These are phyloP conservation scores for Pisolithus marmoratus DNA, from an alignment of 768 basidiomycete species.

Conservation along the genomic window DNA sequence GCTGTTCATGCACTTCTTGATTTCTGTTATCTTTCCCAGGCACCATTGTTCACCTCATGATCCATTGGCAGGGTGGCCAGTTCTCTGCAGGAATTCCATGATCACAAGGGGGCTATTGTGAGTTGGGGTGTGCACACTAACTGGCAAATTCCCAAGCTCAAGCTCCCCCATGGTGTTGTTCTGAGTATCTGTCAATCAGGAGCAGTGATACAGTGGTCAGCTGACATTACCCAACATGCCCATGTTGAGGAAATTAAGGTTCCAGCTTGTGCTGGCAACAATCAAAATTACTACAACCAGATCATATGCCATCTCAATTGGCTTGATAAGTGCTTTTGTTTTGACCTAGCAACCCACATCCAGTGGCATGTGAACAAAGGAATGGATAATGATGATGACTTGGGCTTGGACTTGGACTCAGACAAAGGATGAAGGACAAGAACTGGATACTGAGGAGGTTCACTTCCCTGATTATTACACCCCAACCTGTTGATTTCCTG, in stretches of 20 bases:
- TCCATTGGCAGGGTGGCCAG: conserved; percentile 12
- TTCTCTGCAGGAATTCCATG: conserved; percentile 26
- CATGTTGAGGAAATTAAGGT: conserved; percentile 30
- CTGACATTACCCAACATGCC: conserved; percentile 30
- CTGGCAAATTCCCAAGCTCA: conserved; percentile 39
- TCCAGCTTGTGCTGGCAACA: conserved; percentile 23
- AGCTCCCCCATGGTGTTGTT: conserved; percentile 30
- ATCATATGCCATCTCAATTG: conserved; percentile 29
- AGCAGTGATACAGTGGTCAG: conserved; percentile 23
- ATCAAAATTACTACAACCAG: conserved; percentile 23
- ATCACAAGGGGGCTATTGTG: conserved; percentile 29
- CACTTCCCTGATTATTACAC: not conserved
- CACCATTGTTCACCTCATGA: conserved; percentile 19
- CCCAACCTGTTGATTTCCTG: not conserved
- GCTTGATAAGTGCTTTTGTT: conserved; percentile 16
- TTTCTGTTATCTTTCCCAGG: conserved; percentile 33
- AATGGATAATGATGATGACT: not conserved
- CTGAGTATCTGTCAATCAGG: conserved; percentile 25
- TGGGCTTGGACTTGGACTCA: not conserved
- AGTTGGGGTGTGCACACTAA: conserved; percentile 23
- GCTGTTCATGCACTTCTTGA: conserved; percentile 31
- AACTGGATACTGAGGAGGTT: not conserved
- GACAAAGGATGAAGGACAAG: not conserved
- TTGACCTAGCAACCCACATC: not conserved
- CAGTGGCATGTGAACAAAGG: conserved; percentile 1